Conservation (phyloP, 164 flowering plant genomes). For the Vitis labrusca region DNA sequence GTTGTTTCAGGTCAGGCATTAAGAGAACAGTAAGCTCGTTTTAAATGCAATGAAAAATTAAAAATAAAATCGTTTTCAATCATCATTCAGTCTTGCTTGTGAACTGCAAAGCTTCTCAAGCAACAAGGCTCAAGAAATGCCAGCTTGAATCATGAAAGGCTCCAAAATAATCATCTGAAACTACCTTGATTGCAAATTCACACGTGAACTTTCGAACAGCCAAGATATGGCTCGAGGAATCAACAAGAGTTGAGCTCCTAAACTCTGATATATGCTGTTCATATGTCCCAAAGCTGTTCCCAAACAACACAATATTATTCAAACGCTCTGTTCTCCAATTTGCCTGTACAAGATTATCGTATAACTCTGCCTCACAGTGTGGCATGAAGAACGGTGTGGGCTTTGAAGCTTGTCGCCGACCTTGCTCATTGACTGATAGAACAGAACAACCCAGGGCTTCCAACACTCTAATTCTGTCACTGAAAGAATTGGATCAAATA, state of each 20-base stretch:
- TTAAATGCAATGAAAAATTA: too few species aligned
- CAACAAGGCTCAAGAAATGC: constrained; percentile 65
- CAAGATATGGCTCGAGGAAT: constrained; percentile 43
- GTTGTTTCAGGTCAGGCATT: too few species aligned
- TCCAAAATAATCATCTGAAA: constrained; percentile 57
- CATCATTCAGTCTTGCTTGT: too few species aligned
- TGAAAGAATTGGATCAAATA: constrained; percentile 84
- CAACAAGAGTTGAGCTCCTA: constrained; percentile 25
- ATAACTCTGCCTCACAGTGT: constrained; percentile 77
- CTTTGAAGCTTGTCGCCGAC: constrained; percentile 48
- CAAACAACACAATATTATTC: constrained; percentile 47
- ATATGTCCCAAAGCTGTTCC: constrained; percentile 70
- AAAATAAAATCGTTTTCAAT: too few species aligned
- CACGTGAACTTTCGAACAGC: constrained; percentile 37
- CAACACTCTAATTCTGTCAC: constrained; percentile 59
- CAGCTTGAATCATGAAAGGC: constrained; percentile 86
- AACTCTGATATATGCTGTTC: constrained; percentile 31
- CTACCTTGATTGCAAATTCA: constrained; percentile 43
- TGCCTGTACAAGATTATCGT: constrained; percentile 44
- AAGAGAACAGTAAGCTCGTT: not conserved
- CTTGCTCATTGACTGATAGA: constrained; percentile 66
- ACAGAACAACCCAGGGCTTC: constrained; percentile 63
- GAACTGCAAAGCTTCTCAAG: constrained; percentile 4
- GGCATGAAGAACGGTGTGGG: constrained; percentile 92
- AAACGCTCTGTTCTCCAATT: not conserved